A percentile compares a stretch with the other conserved stretches of the same genome.
phyloP scores from a whole-genome alignment of 148 eudicot genomes.

The Amaranthus cruentus region DNA sequence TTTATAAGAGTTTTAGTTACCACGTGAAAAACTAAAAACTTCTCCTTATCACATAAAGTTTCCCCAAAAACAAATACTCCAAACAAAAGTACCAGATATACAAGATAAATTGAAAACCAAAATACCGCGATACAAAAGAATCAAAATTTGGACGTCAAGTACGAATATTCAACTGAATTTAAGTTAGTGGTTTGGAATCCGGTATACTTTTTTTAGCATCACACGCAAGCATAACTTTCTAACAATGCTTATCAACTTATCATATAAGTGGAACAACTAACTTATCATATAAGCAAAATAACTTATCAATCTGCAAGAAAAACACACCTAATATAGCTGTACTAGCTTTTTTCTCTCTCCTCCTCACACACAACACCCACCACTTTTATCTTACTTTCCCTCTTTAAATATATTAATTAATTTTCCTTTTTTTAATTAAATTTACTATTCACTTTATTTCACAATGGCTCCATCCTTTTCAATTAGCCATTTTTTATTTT shows the following conservation, averaged over 20 bases:
- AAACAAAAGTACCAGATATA: neutral
- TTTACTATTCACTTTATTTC: too few relatives aligned
- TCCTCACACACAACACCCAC: conserved; percentile 8
- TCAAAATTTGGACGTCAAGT: conserved; percentile 34
- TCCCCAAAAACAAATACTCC: neutral
- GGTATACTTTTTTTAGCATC: conserved; percentile 26
- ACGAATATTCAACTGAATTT: conserved; percentile 54
- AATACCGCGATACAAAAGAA: neutral
- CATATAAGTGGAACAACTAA: conserved; percentile 27
- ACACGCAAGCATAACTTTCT: conserved; percentile 18
- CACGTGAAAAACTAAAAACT: too few relatives aligned
- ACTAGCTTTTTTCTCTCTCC: neutral
- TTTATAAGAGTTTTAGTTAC: too few relatives aligned
- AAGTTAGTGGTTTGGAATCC: conserved; percentile 48
- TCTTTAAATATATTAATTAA: neutral
- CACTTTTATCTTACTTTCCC: conserved; percentile 20
- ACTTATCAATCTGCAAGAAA: conserved; percentile 38
- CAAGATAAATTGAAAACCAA: neutral
- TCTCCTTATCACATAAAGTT: too few relatives aligned
- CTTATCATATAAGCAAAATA: conserved; percentile 41
- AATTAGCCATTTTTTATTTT: too few relatives aligned
- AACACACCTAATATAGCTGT: conserved; percentile 53
- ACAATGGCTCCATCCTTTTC: too few relatives aligned
- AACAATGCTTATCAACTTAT: conserved; percentile 32
- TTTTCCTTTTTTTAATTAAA: too few relatives aligned